These are phyloP conservation scores for Apiospora marii DNA, from an alignment of 2,329 filamentous ascomycete genomes.

Conservation along the genomic window DNA sequence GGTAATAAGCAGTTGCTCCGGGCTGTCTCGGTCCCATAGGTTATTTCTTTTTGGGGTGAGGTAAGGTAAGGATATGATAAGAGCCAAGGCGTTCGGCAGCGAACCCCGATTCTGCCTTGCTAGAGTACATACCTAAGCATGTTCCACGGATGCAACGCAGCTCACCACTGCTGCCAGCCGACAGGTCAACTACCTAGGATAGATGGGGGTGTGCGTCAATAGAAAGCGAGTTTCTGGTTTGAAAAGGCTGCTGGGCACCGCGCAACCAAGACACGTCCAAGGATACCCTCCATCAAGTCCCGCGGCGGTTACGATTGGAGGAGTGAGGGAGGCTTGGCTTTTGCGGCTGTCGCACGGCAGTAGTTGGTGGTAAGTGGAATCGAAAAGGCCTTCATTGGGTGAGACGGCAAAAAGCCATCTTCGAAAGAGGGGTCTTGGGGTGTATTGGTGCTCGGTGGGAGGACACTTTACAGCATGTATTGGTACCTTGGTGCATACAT, in stretches of 20 bases:
- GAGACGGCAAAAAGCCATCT: neutral
- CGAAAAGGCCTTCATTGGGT: neutral
- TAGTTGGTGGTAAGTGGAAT: conserved; percentile 4
- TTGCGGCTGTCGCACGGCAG: conserved; percentile 11
- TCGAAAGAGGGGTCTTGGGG: neutral
- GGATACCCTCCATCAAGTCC: conserved; percentile 13
- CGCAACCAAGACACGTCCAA: neutral
- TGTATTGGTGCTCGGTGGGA: neutral
- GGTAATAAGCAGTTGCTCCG: neutral
- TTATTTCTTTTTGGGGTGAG: neutral
- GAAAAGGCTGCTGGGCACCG: neutral
- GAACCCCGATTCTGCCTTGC: conserved; percentile 1
- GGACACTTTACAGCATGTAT: neutral
- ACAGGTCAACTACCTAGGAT: neutral
- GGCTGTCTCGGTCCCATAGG: neutral
- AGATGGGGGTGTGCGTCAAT: neutral
- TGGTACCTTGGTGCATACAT: conserved; percentile 1
- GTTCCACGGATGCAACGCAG: conserved; percentile 16
- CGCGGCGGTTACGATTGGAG: neutral
- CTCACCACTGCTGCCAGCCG: neutral
- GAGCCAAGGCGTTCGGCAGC: conserved; percentile 11
- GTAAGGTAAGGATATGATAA: neutral
- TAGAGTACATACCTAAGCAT: neutral
- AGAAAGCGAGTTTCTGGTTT: neutral
- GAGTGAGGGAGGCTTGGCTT: neutral